phyloP scores from a whole-genome alignment of 306 rosid genomes.

The Begonia loranthoides region DNA sequence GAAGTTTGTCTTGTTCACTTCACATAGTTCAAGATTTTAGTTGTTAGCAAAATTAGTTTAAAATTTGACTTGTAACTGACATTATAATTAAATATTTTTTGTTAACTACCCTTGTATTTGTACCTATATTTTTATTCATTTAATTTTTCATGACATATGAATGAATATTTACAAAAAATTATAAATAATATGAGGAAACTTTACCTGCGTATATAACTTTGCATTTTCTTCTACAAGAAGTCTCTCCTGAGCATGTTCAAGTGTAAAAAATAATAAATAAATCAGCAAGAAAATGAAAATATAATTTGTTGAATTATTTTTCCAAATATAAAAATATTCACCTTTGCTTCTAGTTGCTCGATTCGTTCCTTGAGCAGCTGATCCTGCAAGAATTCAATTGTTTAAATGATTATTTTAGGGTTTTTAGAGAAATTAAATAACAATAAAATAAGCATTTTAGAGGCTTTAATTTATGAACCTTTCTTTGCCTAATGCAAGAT shows the following conservation, averaged over 20 bases:
- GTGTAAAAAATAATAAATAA: neutral
- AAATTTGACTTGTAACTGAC: no score
- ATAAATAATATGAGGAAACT: neutral
- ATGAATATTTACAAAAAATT: neutral
- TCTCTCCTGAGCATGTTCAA: conserved; percentile 2
- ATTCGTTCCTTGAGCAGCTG: conserved; percentile 21
- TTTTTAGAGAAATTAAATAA: neutral
- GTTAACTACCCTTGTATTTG: no score
- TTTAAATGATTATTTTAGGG: neutral
- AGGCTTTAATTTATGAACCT: conserved; percentile 20
- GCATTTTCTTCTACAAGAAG: conserved; percentile 6
- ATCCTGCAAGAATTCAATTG: conserved; percentile 16
- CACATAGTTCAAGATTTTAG: no score
- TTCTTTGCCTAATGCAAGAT: conserved; percentile 24
- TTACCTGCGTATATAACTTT: conserved; percentile 8
- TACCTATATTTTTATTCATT: neutral
- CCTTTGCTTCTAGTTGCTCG: conserved; percentile 30
- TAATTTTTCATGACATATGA: neutral
- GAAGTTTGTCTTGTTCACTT: no score
- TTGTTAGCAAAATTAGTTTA: no score
- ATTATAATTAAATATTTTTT: no score
- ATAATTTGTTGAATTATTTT: neutral
- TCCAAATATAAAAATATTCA: neutral
- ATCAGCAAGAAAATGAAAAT: neutral
- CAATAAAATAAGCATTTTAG: neutral